These are phyloP conservation scores for Manihot esculenta DNA, from an alignment of 441 rosid species.

Conservation along the genomic window DNA sequence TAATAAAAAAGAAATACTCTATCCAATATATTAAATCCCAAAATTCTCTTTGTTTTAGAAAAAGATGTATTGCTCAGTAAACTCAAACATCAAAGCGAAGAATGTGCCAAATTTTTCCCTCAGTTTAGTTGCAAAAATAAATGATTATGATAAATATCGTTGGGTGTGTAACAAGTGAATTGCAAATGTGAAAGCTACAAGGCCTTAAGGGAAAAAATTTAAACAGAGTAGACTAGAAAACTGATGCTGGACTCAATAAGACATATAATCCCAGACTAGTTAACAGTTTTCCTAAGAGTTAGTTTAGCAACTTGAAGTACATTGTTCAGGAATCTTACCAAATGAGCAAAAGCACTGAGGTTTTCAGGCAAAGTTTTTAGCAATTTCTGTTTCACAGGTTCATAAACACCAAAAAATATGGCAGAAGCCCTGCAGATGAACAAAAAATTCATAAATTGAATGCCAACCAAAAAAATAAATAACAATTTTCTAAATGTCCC, in stretches of 20 bases:
- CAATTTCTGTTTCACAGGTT: conserved; percentile 81
- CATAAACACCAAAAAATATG: conserved; percentile 79
- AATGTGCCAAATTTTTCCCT: not conserved
- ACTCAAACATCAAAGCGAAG: not conserved
- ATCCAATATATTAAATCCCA: conserved; percentile 5
- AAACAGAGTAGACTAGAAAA: conserved; percentile 1
- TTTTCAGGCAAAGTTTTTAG: conserved; percentile 70
- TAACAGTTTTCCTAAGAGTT: not conserved
- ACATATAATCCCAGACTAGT: not conserved
- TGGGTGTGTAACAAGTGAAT: not conserved
- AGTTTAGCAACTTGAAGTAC: conserved; percentile 1
- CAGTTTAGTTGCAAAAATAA: not conserved
- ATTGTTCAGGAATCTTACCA: conserved; percentile 11
- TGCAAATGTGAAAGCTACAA: not conserved
- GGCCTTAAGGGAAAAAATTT: not conserved
- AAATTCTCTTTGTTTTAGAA: not conserved
- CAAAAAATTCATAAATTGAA: not conserved
- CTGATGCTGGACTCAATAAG: not conserved
- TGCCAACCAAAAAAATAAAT: not conserved
- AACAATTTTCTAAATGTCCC: not conserved
- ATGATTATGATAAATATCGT: not conserved
- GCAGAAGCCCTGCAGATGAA: conserved; percentile 73
- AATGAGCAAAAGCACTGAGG: conserved; percentile 53
- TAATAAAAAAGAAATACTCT: conserved; percentile 24
- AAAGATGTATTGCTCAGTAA: not conserved